Base-by-base conservation (phyloP, 768 basidiomycete species). In the Coprinopsis cinerea region DNA sequence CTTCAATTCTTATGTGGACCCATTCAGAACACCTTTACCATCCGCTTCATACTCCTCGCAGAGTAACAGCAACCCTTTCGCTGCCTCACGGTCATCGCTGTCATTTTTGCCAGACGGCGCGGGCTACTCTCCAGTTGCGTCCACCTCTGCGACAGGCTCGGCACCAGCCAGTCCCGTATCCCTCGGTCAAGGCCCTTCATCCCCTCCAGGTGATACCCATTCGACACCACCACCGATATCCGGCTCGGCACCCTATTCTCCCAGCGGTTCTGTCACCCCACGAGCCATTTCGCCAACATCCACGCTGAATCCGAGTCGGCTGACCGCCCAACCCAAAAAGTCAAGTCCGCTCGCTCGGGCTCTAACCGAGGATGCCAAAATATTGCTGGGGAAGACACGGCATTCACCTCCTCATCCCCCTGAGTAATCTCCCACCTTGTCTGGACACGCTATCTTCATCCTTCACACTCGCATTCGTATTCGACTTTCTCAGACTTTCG, bases 1-100 rank as follows among this genome's bases (percentile, higher is more conserved):
- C 24, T 15, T 30, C n/a, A 27, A 25, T 25, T 49, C 48, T 4
- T 49, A 49, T 27, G 25, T 36, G n/a, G 49, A 50, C 35, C 41
- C 47, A 17, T 36, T 39, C 37, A 13, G 39, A 18, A 15, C 15
- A 28, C 44, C 4, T n/a, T n/a, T n/a, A n/a, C n/a, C n/a, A n/a
- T n/a, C n/a, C n/a, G 30, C 30, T 9, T n/a, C 30, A 34, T 34
- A 34, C 30, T n/a, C 9, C 9, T 34, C 30, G 9, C n/a, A 9
- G n/a, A 34, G 30, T 34, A 9, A 34, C n/a, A 9, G 9, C 30
- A 9, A 34, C 9, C 30, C 9, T 9, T 34, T 34, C n/a, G 30
- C 9, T n/a, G n/a, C n/a, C 9, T n/a, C n/a, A 34, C 30, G 9
- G 9, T 34, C 30, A 9, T 5, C 4, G 4, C 5, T 34, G 24